Evolutionary conservation across 2,329 filamentous ascomycete genomes (phyloP), one percentile per base, ranked within the genome.

Genomic region (Diaporthe eres): DNA sequence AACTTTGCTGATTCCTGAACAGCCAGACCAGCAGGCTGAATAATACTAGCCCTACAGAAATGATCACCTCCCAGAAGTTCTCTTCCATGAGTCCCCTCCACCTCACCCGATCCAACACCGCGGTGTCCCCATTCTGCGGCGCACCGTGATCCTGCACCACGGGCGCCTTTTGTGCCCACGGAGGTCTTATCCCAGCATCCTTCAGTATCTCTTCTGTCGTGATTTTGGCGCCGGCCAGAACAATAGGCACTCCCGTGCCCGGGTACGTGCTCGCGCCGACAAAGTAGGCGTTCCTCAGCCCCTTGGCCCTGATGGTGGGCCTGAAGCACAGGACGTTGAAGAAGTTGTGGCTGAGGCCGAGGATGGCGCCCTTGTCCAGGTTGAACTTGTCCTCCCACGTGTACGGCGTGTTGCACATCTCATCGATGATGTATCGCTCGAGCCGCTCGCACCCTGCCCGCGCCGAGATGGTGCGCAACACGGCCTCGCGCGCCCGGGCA

Each of bases 221-320:
- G 74, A 95, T 87, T 82, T 91, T 93, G 12, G 91, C 90, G 0
- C 93, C 93, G 0, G 93, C 93, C 13, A 95, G 84, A 37, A 92
- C 92, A 74, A 95, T 94, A 4, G 94, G 94, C 28, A 95, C 93
- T 0, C 93, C 93, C 0, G 93, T 95, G 1, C 94, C 94, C 0
- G 94, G 93, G 84, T 95, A 93, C 28, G 93, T 94, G 80, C 91
- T 93, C 1, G 93, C 93, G 47, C 93, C 93, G 0, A 95, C 94
- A 80, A 95, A 95, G 80, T 94, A 94, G 34, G 92, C 82, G 3
- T 86, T 85, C 17, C 84, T 78, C 25, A 92, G 84, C 7, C 85
- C 86, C 6, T 84, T 79, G 44, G 92, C 86, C 77, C 86, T 85
- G 0, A 91, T 93, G 55, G 86, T 85, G 0, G 92, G 92, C 1